Evolutionary conservation across 805 yeast species (phyloP), one percentile per base, ranked within the genome.

Genomic region (Pichia thaimueangensis): DNA sequence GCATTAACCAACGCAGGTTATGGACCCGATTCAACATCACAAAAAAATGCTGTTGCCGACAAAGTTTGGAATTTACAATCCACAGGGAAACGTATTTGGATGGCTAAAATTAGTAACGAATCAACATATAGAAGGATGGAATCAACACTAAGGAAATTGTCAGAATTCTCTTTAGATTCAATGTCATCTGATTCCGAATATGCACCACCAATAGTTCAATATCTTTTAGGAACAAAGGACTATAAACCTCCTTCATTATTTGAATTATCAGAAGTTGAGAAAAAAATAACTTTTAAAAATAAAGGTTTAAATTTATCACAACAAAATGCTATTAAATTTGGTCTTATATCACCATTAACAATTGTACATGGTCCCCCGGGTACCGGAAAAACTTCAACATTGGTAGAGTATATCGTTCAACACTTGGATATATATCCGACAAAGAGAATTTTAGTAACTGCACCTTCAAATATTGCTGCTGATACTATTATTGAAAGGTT

Each of bases 401-500:
- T 91, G 6, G 78, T 89, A 9, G 97, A 91, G 54, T 64, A 86
- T 7, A 80, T 88, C 29, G 74, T 82, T 39, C 96, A 89, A 56
- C 65, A 87, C 39, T 69, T 78, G 1, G 51, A 49, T 15, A 16
- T 41, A 9, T 37, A 45, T 6, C 54, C 54, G 6, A 52, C 58
- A 13, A 51, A 49, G 19, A 61, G 88, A 35, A 80, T 91, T 0
- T 65, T 91, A 23, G 89, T 91, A 0, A 89, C 97, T 64, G 97
- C 96, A 0, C 95, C 97, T 0, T 88, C 97, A 0, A 91, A 91
- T 58, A 80, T 88, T 13, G 78, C 96, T 1, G 95, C 89, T 1
- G 97, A 91, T 59, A 91, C 95, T 0, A 83, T 91, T 13, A 62
- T 89, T 37, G 97, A 91, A 59, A 67, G 97, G 45, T 60, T 91